Conservation (phyloP, 2,329 filamentous ascomycete species). For the Epicoccum nigrum region DNA sequence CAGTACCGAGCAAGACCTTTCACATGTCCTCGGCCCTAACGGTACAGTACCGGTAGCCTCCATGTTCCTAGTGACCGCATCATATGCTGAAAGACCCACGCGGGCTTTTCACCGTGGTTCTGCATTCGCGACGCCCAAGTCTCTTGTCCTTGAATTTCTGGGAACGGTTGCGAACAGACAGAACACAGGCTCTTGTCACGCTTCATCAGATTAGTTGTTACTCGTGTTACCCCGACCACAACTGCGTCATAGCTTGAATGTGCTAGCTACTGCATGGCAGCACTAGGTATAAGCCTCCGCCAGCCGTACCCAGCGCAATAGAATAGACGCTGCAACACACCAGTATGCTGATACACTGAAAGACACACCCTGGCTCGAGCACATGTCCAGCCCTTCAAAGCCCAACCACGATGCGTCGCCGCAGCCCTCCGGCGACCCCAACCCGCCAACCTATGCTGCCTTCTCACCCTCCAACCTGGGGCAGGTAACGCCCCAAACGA, state of each 20-base stretch:
- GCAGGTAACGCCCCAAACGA: conserved; percentile 69
- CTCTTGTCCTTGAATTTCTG: not conserved
- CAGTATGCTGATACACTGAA: conserved; percentile 37
- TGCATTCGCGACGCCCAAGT: not conserved
- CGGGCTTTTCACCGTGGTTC: conserved; percentile 6
- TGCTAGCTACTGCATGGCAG: conserved; percentile 47
- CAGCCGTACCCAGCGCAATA: conserved; percentile 9
- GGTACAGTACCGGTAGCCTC: conserved; percentile 24
- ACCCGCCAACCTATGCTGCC: conserved; percentile 78
- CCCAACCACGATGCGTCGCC: conserved; percentile 47
- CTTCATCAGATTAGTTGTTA: no score
- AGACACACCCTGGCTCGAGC: conserved; percentile 52
- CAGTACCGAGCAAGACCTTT: conserved; percentile 30
- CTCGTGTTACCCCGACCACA: conserved; percentile 34
- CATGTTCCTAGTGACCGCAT: conserved; percentile 19
- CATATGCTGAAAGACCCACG: conserved; percentile 20
- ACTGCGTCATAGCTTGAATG: conserved; percentile 42
- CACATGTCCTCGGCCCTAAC: conserved; percentile 37
- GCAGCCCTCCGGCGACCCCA: conserved; percentile 50
- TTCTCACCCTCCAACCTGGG: conserved; percentile 86
- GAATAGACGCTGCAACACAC: conserved; percentile 14
- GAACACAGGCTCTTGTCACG: conserved; percentile 11
- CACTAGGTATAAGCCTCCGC: conserved; percentile 45
- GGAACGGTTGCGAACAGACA: not conserved
- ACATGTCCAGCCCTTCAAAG: conserved; percentile 49